These are phyloP conservation scores for Naumovozyma dairenensis DNA, from an alignment of 805 yeast species.

Conservation along the genomic window DNA sequence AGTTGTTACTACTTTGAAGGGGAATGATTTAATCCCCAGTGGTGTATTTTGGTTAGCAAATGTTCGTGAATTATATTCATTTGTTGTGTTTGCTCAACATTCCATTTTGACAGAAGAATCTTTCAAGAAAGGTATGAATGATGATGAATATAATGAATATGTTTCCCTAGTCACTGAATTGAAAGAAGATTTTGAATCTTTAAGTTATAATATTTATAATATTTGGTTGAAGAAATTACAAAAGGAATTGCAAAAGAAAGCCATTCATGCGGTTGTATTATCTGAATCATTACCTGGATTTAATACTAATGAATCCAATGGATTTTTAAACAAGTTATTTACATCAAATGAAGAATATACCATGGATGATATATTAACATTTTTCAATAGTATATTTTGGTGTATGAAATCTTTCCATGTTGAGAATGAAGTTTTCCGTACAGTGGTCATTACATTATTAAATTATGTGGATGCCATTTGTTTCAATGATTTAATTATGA, in stretches of 20 bases:
- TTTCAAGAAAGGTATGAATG: conserved; percentile 74
- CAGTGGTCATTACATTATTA: conserved; percentile 73
- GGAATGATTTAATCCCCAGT: conserved; percentile 77
- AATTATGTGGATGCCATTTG: conserved; percentile 85
- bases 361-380: conserved; percentile 89
- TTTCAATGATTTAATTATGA: conserved; percentile 90
- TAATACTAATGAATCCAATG: conserved; percentile 70
- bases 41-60: conserved; percentile 98
- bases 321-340: conserved; percentile 77
- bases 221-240: conserved; percentile 96
- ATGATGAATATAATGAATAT: conserved; percentile 82
- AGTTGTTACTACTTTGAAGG: conserved; percentile 68
- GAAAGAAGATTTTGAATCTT: conserved; percentile 86
- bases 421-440: conserved; percentile 75
- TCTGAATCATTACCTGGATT: conserved; percentile 96
- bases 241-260: conserved; percentile 80
- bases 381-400: conserved; percentile 85
- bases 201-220: conserved; percentile 88
- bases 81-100: conserved; percentile 86
- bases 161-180: conserved; percentile 81
- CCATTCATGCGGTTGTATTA: conserved; percentile 87
- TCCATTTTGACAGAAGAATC: conserved; percentile 82
- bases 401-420: conserved; percentile 85
- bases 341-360: conserved; percentile 61
- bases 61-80: conserved; percentile 89